Evolutionary conservation across 441 rosid species (phyloP), one percentile per base, ranked within the genome.

Genomic region (Syzygium syzygioides): DNA sequence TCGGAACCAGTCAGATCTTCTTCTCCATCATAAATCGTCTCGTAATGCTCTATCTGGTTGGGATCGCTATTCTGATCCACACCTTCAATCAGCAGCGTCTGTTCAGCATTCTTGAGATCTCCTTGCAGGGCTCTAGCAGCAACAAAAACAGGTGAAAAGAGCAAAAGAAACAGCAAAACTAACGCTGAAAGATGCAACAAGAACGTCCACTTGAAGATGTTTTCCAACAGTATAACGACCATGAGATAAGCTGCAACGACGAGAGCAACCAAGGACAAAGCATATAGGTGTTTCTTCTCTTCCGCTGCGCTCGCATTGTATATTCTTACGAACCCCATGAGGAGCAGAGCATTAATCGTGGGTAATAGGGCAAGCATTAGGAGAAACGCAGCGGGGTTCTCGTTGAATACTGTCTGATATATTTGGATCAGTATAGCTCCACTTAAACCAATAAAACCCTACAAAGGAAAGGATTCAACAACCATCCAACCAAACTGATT

Each of bases 371-470:
- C 95, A 88, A 95, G 68, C 86, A 94, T 85, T 86, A 95, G 93
- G 87, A 96, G 94, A 91, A 89, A 96, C n/a, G 92, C 90, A 4
- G 91, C 88, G 3, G 96, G 95, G 55, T 94, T 90, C 86, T 93
- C 91, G 85, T 90, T 88, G 76, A 95, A 95, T 56, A 94, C 32
- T 20, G 97, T 94, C 90, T 94, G 94, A 55, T 95, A 94, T 48
- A 94, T 89, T 91, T 96, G 98, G 90, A 96, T 92, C 26, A 96
- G 86, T 86, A 96, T 93, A 19, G 97, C 98, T 85, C 97, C 97
- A 15, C 98, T 94, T 25, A 96, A 90, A 86, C 98, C 98, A 53
- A 96, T 87, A 93, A 93, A 96, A 17, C 97, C 99, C 99, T 95
- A 85, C 11, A 48, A 79, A 79, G 12, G 48, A 55, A 55, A 34